Conservation (phyloP, 2,329 filamentous ascomycete species). For the Clonostachys solani region DNA sequence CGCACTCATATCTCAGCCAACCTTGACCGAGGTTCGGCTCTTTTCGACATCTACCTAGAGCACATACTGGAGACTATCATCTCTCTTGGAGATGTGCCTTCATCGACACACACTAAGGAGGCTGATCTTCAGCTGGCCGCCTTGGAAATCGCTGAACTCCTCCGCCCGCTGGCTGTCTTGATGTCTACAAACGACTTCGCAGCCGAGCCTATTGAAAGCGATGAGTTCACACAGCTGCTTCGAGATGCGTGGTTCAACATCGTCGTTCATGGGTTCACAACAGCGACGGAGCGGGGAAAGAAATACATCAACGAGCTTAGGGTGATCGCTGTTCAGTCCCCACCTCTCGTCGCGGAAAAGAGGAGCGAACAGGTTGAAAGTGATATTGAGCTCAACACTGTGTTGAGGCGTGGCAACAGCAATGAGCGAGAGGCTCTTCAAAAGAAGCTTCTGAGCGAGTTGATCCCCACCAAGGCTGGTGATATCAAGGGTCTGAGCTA, state of each 20-base stretch:
- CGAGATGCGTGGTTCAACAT: constrained; percentile 99
- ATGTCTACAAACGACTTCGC: constrained; percentile 63
- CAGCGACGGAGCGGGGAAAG: constrained; percentile 68
- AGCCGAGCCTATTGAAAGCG: constrained; percentile 45
- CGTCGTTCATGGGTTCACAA: constrained; percentile 84
- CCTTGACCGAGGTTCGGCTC: constrained; percentile 62
- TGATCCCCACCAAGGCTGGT: constrained; percentile 71
- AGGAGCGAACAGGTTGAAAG: constrained; percentile 88
- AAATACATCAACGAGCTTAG: constrained; percentile 73
- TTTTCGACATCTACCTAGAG: constrained; percentile 80
- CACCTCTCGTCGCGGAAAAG: constrained; percentile 82
- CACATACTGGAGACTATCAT: constrained; percentile 84
- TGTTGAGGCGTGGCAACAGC: constrained; percentile 81
- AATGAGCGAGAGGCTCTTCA: constrained; percentile 74
- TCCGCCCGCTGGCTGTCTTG: constrained; percentile 83
- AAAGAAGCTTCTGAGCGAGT: constrained; percentile 70
- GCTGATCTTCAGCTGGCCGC: constrained; percentile 79
- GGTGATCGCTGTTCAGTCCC: constrained; percentile 80
- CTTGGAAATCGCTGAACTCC: constrained; percentile 79
- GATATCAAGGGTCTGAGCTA: constrained; percentile 84
- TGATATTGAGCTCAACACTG: constrained; percentile 93
- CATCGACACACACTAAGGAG: constrained; percentile 67
- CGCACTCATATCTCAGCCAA: constrained; percentile 73
- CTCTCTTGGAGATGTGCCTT: constrained; percentile 82
- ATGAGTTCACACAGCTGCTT: constrained; percentile 69